Percentiles rank a stretch among this genome's conserved stretches.
Conservation (phyloP, 495 filamentous ascomycete genomes). For the Neurospora discreta region DNA sequence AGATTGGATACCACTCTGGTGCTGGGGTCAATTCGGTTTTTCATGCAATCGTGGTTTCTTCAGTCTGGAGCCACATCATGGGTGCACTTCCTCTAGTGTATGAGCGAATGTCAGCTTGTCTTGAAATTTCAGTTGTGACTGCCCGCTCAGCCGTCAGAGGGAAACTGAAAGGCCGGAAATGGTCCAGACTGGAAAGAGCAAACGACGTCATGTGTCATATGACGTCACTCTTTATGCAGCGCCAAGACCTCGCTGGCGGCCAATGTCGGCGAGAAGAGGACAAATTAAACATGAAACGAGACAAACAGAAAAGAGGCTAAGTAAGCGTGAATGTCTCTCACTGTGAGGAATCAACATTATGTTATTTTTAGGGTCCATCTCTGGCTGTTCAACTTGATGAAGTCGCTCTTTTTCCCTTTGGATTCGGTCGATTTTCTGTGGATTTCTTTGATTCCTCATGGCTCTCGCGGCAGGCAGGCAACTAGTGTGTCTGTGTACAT, state of each 20-base stretch:
- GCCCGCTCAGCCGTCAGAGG: too few relatives aligned
- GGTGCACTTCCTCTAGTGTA: neutral
- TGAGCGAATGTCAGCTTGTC: neutral
- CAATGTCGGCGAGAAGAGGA: neutral
- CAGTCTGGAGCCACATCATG: neutral
- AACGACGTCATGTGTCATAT: neutral
- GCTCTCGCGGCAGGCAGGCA: neutral
- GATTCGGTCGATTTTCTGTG: neutral
- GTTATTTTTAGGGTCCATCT: neutral
- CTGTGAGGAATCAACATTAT: neutral
- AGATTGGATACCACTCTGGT: neutral
- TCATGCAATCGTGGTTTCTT: neutral
- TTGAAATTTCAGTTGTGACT: neutral
- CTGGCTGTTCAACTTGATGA: neutral
- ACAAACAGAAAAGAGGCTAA: neutral
- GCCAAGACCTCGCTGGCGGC: neutral
- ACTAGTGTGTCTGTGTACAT: too few relatives aligned
- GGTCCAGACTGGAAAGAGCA: neutral
- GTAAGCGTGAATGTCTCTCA: neutral
- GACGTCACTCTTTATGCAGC: neutral
- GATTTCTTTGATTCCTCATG: neutral
- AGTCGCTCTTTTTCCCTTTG: neutral
- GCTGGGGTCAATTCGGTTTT: neutral
- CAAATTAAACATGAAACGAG: neutral
- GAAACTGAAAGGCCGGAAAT: neutral